Percentiles rank a stretch among this genome's conserved stretches.
These are phyloP conservation scores for Solanum chilense DNA, from an alignment of 257 asterid species.

Conservation along the genomic window DNA sequence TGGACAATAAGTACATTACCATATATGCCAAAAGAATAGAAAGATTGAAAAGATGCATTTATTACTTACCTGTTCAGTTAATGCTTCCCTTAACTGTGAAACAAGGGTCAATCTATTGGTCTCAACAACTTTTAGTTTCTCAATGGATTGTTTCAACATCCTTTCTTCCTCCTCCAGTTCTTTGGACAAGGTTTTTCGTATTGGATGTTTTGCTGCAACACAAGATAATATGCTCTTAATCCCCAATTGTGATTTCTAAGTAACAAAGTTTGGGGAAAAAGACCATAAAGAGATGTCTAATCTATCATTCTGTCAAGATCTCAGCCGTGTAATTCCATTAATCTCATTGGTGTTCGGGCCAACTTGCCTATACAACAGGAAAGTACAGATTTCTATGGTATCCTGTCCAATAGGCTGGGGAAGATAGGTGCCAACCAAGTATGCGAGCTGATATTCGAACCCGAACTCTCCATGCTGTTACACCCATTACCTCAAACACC, in stretches of 20 bases:
- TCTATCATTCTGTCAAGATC: background rate
- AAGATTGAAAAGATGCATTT: background rate
- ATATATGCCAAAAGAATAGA: background rate
- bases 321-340: background rate
- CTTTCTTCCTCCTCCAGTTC: conserved; percentile 74
- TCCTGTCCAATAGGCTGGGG: background rate
- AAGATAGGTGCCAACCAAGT: background rate
- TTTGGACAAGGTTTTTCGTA: conserved; percentile 44
- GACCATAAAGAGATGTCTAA: background rate
- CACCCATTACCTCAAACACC: background rate
- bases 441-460: background rate
- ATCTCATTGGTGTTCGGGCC: background rate
- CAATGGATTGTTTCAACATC: conserved; percentile 44
- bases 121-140: conserved; percentile 66
- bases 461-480: background rate
- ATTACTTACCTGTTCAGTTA: conserved; percentile 58
- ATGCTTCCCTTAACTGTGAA: conserved; percentile 61
- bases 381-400: background rate
- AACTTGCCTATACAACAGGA: background rate
- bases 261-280: conserved; percentile 1
- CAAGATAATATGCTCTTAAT: background rate
- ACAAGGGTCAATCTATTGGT: conserved; percentile 58
- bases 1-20: background rate
- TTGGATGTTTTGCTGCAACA: conserved; percentile 62
- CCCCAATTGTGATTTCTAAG: background rate